phyloP scores from a whole-genome alignment of 2,329 filamentous ascomycete species.

The Aureobasidium zeae region DNA sequence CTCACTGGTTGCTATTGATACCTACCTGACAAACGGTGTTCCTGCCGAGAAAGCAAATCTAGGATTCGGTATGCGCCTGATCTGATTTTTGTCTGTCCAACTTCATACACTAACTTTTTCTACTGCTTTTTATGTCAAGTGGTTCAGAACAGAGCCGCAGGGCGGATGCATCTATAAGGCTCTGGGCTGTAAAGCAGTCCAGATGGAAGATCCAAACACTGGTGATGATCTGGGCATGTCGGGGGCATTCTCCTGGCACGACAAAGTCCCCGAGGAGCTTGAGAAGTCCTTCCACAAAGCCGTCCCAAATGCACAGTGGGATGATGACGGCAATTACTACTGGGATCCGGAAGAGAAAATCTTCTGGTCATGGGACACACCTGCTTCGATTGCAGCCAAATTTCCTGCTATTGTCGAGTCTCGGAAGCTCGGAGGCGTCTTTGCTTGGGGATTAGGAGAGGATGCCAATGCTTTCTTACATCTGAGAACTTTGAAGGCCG shows the following conservation, averaged over 20 bases:
- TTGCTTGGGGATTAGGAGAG: constrained; percentile 67
- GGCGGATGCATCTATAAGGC: constrained; percentile 39
- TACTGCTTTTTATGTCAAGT: constrained; percentile 62
- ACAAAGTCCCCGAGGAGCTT: constrained; percentile 43
- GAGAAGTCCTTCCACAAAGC: constrained; percentile 51
- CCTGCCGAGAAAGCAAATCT: constrained; percentile 50
- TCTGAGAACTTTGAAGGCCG: constrained; percentile 34
- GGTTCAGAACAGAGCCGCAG: constrained; percentile 47
- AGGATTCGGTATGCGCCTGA: too few species aligned
- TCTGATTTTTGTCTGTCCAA: too few species aligned
- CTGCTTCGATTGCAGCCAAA: constrained; percentile 51
- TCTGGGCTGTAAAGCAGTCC: constrained; percentile 50
- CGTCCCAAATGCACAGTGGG: constrained; percentile 44
- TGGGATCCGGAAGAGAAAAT: constrained; percentile 50
- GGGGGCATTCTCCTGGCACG: constrained; percentile 21
- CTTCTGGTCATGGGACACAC: constrained; percentile 69
- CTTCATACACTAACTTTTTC: too few species aligned
- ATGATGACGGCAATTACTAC: constrained; percentile 56
- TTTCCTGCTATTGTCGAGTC: constrained; percentile 50
- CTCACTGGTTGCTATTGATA: constrained; percentile 47
- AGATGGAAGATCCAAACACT: constrained; percentile 50
- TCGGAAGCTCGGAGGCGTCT: constrained; percentile 56
- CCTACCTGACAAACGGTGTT: constrained; percentile 51
- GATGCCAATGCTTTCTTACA: constrained; percentile 41
- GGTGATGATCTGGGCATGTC: constrained; percentile 35